Conservation (phyloP, 345 rosid species). For the Gossypium sturtianum region DNA sequence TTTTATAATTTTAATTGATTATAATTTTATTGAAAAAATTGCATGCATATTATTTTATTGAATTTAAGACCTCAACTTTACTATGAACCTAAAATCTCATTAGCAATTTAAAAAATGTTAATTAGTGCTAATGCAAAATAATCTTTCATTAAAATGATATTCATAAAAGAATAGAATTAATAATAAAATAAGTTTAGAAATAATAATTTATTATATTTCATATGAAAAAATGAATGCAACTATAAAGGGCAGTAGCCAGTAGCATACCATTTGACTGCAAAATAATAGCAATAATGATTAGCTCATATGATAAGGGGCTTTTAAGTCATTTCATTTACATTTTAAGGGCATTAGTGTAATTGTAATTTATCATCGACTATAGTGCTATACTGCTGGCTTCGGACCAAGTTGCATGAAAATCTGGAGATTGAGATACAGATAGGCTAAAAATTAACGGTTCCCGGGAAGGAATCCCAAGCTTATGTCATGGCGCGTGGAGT, state of each 20-base stretch:
- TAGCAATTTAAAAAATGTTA: no score
- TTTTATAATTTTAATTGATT: no score
- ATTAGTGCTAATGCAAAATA: no score
- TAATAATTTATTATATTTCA: no score
- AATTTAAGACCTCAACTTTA: no score
- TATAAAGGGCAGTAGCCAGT: not conserved
- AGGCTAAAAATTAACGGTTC: not conserved
- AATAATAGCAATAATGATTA: not conserved
- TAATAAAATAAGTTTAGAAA: no score
- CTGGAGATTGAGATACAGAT: conserved; percentile 9
- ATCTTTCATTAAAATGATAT: no score
- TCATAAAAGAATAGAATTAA: no score
- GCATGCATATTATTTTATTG: no score
- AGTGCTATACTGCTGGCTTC: not conserved
- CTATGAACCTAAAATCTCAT: no score
- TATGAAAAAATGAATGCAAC: no score
- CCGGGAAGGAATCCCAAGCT: not conserved
- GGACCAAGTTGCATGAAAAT: conserved; percentile 15
- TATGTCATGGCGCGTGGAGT: not conserved
- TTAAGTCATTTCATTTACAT: not conserved
- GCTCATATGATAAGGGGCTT: not conserved
- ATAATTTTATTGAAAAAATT: no score
- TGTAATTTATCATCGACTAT: not conserved
- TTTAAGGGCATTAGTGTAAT: not conserved
- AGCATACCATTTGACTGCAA: not conserved